A percentile compares a stretch with the other conserved stretches of the same genome.
Evolutionary conservation across 805 yeast species (phyloP).

Genomic region (Candida easanensis): DNA sequence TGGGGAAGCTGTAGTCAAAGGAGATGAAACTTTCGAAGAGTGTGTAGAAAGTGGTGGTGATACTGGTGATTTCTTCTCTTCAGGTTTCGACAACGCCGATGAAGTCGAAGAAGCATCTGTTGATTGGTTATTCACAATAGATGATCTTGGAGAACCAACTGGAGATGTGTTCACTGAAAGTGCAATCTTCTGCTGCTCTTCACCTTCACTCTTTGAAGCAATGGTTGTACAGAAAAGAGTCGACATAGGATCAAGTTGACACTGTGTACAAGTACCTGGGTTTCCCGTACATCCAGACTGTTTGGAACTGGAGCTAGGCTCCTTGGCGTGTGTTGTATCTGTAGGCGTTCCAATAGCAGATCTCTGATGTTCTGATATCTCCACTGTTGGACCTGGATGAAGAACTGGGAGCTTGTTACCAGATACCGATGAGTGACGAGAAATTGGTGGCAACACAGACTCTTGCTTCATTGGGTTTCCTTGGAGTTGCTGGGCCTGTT

Average conservation of each 20-base stretch:
- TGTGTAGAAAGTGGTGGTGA: constrained; percentile 27
- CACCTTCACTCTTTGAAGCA: constrained; percentile 44
- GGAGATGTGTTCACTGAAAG: constrained; percentile 6
- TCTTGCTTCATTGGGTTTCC: constrained; percentile 3
- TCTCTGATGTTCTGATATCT: constrained; percentile 37
- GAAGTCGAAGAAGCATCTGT: too few relatives aligned
- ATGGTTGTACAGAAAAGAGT: constrained; percentile 86
- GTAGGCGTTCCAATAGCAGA: constrained; percentile 26
- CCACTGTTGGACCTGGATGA: constrained; percentile 63
- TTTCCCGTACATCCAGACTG: constrained; percentile 69
- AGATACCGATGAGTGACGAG: constrained; percentile 26
- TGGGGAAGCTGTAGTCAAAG: constrained; percentile 15
- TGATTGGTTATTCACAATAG: too few relatives aligned
- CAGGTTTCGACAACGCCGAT: neutral
- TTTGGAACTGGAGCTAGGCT: constrained; percentile 1
- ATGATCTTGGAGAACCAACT: constrained; percentile 5
- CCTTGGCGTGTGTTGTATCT: constrained; percentile 4
- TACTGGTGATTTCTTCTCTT: constrained; percentile 26
- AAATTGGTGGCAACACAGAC: constrained; percentile 38
- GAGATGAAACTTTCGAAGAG: constrained; percentile 29
- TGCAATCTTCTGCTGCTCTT: constrained; percentile 11
- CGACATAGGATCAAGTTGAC: constrained; percentile 84
- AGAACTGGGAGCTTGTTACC: constrained; percentile 49
- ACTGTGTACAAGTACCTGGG: constrained; percentile 83
- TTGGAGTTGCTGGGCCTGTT: constrained; percentile 15